Percentiles rank a stretch among this genome's conserved stretches.
These are phyloP conservation scores for Volvariella surrecta DNA, from an alignment of 1,284 basidiomycete species.

Conservation along the genomic window DNA sequence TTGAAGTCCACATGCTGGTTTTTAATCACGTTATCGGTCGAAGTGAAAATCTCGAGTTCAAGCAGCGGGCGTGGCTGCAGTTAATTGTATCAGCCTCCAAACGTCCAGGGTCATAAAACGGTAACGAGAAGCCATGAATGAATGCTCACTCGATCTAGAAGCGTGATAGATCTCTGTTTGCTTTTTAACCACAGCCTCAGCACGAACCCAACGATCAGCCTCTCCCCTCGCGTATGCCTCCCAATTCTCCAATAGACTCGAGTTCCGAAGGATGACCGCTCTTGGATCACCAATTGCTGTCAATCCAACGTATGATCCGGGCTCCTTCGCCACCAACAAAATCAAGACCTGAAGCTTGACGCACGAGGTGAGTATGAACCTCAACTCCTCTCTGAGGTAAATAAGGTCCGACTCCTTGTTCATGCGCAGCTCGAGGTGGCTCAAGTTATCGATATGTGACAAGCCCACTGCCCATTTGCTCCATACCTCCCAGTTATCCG, in stretches of 20 bases:
- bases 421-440: slow-evolving; percentile 4
- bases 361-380: slow-evolving; percentile 1
- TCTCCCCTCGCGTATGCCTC: neutral
- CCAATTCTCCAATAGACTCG: neutral
- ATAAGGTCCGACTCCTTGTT: neutral
- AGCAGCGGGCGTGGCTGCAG: no score
- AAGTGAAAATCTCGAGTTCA: no score
- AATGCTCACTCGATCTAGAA: neutral
- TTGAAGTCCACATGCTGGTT: no score
- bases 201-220: slow-evolving; percentile 1
- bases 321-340: neutral
- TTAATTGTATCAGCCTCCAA: no score
- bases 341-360: neutral
- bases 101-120: no score
- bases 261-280: neutral
- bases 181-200: slow-evolving; percentile 1
- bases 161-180: neutral
- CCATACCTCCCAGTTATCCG: slow-evolving; percentile 3
- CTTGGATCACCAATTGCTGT: slow-evolving; percentile 1
- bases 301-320: neutral
- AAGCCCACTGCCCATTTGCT: neutral
- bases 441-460: neutral
- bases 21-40: no score
- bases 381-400: neutral
- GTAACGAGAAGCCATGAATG: no score